phyloP scores from a whole-genome alignment of 2,329 filamentous ascomycete genomes.

The Diaporthe destruens region DNA sequence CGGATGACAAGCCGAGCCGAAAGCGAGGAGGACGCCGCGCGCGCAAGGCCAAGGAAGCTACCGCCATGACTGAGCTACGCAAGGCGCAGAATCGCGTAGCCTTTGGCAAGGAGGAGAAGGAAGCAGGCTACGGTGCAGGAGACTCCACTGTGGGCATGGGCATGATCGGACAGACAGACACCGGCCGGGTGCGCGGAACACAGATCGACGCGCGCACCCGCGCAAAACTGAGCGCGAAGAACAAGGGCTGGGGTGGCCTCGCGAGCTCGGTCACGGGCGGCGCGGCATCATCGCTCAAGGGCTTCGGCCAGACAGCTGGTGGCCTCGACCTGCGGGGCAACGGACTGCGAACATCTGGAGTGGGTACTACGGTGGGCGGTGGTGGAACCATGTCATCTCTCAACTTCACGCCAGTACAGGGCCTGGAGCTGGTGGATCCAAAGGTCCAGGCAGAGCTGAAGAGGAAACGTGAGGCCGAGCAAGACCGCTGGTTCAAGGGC shows the following conservation, averaged over 20 bases:
- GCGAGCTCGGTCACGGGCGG: slow-evolving; percentile 69
- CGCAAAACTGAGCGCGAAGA: slow-evolving; percentile 94
- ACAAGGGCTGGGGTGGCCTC: slow-evolving; percentile 89
- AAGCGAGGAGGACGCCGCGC: slow-evolving; percentile 93
- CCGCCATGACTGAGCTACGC: slow-evolving; percentile 94
- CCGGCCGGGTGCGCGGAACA: slow-evolving; percentile 87
- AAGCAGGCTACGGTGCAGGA: slow-evolving; percentile 89
- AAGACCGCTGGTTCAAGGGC: slow-evolving; percentile 96
- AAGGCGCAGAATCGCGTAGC: slow-evolving; percentile 97
- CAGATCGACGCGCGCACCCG: slow-evolving; percentile 95
- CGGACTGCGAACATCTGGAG: slow-evolving; percentile 84
- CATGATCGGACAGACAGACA: slow-evolving; percentile 92
- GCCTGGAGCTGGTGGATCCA: slow-evolving; percentile 93
- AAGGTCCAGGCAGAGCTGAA: slow-evolving; percentile 89
- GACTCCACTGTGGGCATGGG: slow-evolving; percentile 90
- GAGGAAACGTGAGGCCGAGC: slow-evolving; percentile 91
- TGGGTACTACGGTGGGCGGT: slow-evolving; percentile 77
- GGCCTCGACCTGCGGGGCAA: slow-evolving; percentile 80
- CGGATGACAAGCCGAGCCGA: slow-evolving; percentile 93
- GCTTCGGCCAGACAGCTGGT: slow-evolving; percentile 74
- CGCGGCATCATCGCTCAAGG: slow-evolving; percentile 83
- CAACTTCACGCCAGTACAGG: slow-evolving; percentile 94
- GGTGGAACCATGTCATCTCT: slow-evolving; percentile 87
- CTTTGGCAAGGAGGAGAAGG: slow-evolving; percentile 94
- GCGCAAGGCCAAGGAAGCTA: slow-evolving; percentile 94